Percentiles rank a stretch among this genome's conserved stretches.
phyloP scores from a whole-genome alignment of 2,329 filamentous ascomycete genomes.

The Botryosphaeria dothidea region DNA sequence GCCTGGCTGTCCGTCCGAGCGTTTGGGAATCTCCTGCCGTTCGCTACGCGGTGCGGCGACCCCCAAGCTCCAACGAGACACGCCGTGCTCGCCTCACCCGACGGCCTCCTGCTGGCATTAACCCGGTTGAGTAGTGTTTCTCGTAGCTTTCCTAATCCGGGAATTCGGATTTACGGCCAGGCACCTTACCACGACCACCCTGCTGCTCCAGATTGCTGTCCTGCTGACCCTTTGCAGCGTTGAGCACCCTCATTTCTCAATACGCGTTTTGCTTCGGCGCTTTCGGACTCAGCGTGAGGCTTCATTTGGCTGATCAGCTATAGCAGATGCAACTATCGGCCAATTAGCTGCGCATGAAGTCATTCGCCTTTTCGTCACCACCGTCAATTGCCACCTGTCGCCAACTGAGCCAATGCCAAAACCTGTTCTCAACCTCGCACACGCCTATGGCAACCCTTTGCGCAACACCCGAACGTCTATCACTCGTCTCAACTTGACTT shows the following conservation, averaged over 20 bases:
- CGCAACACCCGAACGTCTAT: neutral
- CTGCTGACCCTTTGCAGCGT: neutral
- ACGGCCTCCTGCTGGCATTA: neutral
- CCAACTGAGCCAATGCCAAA: neutral
- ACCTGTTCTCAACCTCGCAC: slow-evolving; percentile 4
- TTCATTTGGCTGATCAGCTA: slow-evolving; percentile 1
- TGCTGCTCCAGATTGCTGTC: neutral
- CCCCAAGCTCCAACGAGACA: too few species aligned
- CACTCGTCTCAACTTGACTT: neutral
- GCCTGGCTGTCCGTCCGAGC: slow-evolving; percentile 6
- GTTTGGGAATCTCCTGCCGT: neutral
- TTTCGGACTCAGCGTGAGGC: neutral
- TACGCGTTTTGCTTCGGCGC: neutral
- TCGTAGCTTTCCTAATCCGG: slow-evolving; percentile 13
- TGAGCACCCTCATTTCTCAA: neutral
- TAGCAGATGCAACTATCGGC: neutral
- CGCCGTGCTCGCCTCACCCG: neutral
- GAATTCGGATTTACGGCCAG: neutral
- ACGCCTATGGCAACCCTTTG: neutral
- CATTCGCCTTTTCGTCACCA: neutral
- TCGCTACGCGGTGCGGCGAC: too few species aligned
- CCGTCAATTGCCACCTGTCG: neutral
- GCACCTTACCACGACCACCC: neutral
- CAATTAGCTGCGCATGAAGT: neutral
- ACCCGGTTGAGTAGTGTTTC: neutral